Evolutionary conservation across 257 asterid species (phyloP), one percentile per base, ranked within the genome.

Genomic region (Ehretia macrophylla): DNA sequence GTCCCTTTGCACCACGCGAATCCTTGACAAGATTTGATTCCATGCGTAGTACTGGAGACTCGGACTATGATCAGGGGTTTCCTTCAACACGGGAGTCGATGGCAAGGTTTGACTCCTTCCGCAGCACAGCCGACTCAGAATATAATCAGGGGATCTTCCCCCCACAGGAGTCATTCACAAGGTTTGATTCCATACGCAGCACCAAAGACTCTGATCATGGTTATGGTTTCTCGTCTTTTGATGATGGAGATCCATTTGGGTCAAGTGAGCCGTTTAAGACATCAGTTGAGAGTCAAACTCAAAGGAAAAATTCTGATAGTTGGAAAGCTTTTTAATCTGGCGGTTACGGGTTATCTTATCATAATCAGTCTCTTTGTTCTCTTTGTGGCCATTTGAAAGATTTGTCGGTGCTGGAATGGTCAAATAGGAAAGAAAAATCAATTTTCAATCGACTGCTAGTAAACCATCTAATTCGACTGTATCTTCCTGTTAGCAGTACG

Each of bases 11-110:
- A 38, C 67, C 89, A 12, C 23, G 23, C 9, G 91, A 83, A 27
- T 72, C 86, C 72, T 74, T 89, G 14, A 11, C 88, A 12, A 89
- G 96, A 74, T 89, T 85, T 47, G 99, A 89, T 69, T 89, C 99
- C 58, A 83, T 85, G 78, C 64, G 48, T 32, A 76, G 78, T 65
- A 63, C 59, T 50, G 61, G 56, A 63, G 98, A 88, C 62, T 84
- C 90, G 9, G 96, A 91, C 47, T 80, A 78, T 40, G 95, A 85
- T 68, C 83, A 72, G 32, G 90, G 87, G 39, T 70, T 79, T 71
- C 75, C 74, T 32, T 86, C 69, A 14, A 68, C 80, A 18, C 86
- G 61, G 12, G 93, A 82, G 22, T 8, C 9, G 54, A 71, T 84
- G 11, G 35, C 95, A 17, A 81, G 92, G 75, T 85, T 88, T 6